phyloP scores from a whole-genome alignment of 352 stramenopile species.

The Pythium utonaiense region DNA sequence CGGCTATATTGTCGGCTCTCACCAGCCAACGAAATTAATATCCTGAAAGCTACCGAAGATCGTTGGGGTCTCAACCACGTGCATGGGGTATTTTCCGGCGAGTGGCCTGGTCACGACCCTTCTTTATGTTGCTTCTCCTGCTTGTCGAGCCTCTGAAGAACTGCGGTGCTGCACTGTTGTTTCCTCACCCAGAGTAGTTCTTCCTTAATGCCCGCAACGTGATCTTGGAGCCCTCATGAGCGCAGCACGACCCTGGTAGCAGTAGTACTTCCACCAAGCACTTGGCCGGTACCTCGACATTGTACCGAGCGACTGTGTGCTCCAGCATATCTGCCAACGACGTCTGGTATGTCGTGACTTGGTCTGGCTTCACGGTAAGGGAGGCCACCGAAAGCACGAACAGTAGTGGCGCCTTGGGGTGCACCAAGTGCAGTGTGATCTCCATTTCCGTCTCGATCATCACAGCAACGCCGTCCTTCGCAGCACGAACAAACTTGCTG shows the following conservation, averaged over 20 bases:
- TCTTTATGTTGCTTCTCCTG: no score
- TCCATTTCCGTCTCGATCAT: constrained; percentile 1
- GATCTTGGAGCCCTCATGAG: constrained; percentile 3
- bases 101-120: no score
- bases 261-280: constrained; percentile 6
- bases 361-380: not conserved
- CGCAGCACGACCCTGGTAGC: constrained; percentile 9
- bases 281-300: not conserved
- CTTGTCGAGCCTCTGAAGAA: no score
- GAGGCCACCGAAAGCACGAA: constrained; percentile 1
- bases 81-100: no score
- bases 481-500: not conserved
- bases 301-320: constrained; percentile 11
- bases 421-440: not conserved
- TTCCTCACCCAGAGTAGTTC: no score
- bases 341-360: constrained; percentile 5
- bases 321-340: not conserved
- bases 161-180: no score
- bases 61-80: no score
- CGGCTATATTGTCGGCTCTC: no score
- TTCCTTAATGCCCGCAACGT: not conserved
- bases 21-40: no score
- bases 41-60: no score
- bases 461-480: not conserved
- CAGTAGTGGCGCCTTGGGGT: not conserved